Evolutionary conservation across 2,329 filamentous ascomycete species (phyloP).

Genomic region (Aureobasidium sp.): DNA sequence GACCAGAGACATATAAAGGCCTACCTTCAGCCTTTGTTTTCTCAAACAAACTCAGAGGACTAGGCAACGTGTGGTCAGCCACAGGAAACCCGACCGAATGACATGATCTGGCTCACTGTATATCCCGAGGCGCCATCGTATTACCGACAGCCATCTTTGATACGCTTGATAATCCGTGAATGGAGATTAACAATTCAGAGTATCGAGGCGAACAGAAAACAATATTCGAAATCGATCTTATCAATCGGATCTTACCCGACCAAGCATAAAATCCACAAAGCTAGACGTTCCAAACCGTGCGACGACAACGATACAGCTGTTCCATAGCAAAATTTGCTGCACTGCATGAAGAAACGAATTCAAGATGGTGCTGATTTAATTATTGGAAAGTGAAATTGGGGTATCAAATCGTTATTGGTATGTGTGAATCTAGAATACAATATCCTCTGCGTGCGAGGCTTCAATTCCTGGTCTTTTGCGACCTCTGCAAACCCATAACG

Average conservation of each 20-base stretch:
- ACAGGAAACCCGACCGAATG: not conserved
- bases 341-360: not conserved
- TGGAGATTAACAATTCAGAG: not conserved
- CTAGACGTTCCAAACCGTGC: not conserved
- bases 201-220: not conserved
- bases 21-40: conserved; percentile 45
- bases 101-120: not conserved
- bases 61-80: conserved; percentile 9
- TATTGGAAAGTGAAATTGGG: not conserved
- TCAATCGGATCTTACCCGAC: not conserved
- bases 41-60: conserved; percentile 45
- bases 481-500: conserved; percentile 18
- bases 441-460: not conserved
- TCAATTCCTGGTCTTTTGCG: not conserved
- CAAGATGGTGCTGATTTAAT: not conserved
- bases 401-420: conserved; percentile 4
- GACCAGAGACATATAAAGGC: conserved; percentile 53
- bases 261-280: not conserved
- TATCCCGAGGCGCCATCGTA: not conserved
- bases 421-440: not conserved
- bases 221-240: not conserved
- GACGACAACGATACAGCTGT: not conserved
- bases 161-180: not conserved
- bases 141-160: not conserved
- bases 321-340: not conserved